Conservation (phyloP, 768 basidiomycete genomes). For the Boletus rubescentipes region DNA sequence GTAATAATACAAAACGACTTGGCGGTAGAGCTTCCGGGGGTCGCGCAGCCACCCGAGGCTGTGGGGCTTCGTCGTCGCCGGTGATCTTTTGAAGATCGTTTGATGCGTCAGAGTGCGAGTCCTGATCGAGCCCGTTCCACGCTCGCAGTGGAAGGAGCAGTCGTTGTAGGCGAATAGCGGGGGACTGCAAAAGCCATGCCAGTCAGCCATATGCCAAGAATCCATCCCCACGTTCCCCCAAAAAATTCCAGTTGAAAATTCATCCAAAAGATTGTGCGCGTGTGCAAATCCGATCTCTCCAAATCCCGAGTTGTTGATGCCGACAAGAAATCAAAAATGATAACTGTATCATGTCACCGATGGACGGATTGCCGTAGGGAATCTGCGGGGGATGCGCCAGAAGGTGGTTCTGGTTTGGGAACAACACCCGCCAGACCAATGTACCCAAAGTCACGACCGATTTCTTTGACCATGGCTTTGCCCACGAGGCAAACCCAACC, state of each 20-base stretch:
- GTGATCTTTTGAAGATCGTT: conserved; percentile 28
- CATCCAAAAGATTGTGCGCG: conserved; percentile 25
- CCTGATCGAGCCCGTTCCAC: conserved; percentile 24
- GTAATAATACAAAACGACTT: conserved; percentile 34
- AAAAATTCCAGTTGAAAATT: conserved; percentile 26
- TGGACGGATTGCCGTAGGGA: conserved; percentile 34
- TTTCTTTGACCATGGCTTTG: conserved; percentile 82
- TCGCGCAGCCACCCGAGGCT: conserved; percentile 21
- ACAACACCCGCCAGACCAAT: conserved; percentile 70
- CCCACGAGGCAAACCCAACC: conserved; percentile 89
- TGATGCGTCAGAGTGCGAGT: conserved; percentile 13
- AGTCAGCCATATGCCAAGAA: conserved; percentile 18
- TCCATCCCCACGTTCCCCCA: conserved; percentile 14
- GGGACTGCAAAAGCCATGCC: conserved; percentile 12
- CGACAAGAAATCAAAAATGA: conserved; percentile 30
- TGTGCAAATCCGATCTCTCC: conserved; percentile 27
- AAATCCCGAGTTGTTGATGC: conserved; percentile 26
- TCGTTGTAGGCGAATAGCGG: conserved; percentile 5
- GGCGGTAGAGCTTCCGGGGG: conserved; percentile 6
- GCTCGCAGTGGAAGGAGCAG: conserved; percentile 19
- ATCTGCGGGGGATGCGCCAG: conserved; percentile 31
- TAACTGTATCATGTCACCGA: conserved; percentile 22
- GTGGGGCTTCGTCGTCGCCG: conserved; percentile 14
- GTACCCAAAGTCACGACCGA: conserved; percentile 75
- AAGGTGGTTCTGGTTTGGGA: conserved; percentile 54